Conservation (phyloP, 2,329 filamentous ascomycete species). For the Emmonsia crescens region DNA sequence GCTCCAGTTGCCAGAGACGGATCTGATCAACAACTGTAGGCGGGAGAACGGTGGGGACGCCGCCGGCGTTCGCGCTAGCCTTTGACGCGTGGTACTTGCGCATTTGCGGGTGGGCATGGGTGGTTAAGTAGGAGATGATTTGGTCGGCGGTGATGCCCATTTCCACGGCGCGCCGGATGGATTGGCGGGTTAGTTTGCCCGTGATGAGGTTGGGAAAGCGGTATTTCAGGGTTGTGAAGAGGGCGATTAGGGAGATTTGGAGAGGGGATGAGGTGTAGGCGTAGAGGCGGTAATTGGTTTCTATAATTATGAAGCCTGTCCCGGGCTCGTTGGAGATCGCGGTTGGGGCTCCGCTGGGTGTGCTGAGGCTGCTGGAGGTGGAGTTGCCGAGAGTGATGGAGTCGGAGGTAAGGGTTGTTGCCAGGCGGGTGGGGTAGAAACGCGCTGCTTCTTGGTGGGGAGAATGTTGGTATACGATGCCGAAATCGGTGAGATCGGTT, state of each 20-base stretch:
- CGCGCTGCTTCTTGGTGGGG: constrained; percentile 33
- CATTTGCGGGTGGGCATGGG: constrained; percentile 93
- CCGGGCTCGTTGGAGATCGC: constrained; percentile 21
- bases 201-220: constrained; percentile 92
- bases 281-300: constrained; percentile 96
- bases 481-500: constrained; percentile 82
- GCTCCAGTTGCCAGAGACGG: constrained; percentile 91
- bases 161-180: constrained; percentile 74
- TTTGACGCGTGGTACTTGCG: constrained; percentile 45
- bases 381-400: constrained; percentile 61
- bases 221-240: constrained; percentile 79
- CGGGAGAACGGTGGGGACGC: constrained; percentile 53
- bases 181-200: constrained; percentile 79
- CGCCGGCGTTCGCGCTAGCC: constrained; percentile 29
- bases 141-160: constrained; percentile 91
- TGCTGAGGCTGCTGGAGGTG: constrained; percentile 52
- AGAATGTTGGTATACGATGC: constrained; percentile 63
- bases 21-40: constrained; percentile 98
- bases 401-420: constrained; percentile 79
- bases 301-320: constrained; percentile 78
- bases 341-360: constrained; percentile 23
- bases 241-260: constrained; percentile 83
- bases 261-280: constrained; percentile 91
- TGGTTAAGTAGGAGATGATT: constrained; percentile 84
- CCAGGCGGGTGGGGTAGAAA: constrained; percentile 85